Conservation (phyloP, 495 filamentous ascomycete genomes). For the Bombardia bombarda region DNA sequence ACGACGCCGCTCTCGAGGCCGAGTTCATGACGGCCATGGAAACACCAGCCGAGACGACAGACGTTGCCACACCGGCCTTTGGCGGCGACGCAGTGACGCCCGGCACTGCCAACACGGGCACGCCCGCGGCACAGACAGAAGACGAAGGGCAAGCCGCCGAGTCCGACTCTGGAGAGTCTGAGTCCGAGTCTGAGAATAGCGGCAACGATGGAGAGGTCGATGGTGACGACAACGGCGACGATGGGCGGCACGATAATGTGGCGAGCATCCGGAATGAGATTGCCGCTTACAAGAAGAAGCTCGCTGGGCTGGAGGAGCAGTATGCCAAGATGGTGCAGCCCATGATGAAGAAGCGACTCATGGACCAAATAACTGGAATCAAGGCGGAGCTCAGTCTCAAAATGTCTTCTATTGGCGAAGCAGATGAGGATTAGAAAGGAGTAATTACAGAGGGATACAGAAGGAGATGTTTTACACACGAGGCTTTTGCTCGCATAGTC, state of each 20-base stretch:
- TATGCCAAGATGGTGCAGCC: slow-evolving; percentile 29
- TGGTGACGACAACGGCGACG: slow-evolving; percentile 38
- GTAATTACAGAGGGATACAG: too few species aligned
- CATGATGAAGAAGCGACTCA: slow-evolving; percentile 45
- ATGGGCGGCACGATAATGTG: slow-evolving; percentile 36
- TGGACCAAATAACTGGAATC: slow-evolving; percentile 44
- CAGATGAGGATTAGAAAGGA: slow-evolving; percentile 33
- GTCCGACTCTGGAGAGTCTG: slow-evolving; percentile 40
- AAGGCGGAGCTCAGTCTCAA: slow-evolving; percentile 52
- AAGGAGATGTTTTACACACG: too few species aligned
- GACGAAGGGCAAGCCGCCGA: slow-evolving; percentile 27
- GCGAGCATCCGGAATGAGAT: slow-evolving; percentile 47
- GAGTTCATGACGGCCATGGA: slow-evolving; percentile 22
- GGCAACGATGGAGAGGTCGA: slow-evolving; percentile 43
- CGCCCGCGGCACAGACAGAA: slow-evolving; percentile 18
- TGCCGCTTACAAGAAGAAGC: slow-evolving; percentile 40
- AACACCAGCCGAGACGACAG: slow-evolving; percentile 20
- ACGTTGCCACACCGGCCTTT: slow-evolving; percentile 23
- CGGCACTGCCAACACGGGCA: slow-evolving; percentile 22
- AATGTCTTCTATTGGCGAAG: slow-evolving; percentile 41
- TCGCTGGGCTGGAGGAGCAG: slow-evolving; percentile 29
- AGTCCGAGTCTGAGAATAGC: slow-evolving; percentile 30
- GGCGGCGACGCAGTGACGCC: slow-evolving; percentile 32
- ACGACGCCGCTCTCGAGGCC: slow-evolving; percentile 34
- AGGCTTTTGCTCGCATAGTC: too few species aligned